A percentile compares a stretch with the other conserved stretches of the same genome.
These are phyloP conservation scores for Fraxinus dipetala DNA, from an alignment of 305 asterid genomes.

Conservation along the genomic window DNA sequence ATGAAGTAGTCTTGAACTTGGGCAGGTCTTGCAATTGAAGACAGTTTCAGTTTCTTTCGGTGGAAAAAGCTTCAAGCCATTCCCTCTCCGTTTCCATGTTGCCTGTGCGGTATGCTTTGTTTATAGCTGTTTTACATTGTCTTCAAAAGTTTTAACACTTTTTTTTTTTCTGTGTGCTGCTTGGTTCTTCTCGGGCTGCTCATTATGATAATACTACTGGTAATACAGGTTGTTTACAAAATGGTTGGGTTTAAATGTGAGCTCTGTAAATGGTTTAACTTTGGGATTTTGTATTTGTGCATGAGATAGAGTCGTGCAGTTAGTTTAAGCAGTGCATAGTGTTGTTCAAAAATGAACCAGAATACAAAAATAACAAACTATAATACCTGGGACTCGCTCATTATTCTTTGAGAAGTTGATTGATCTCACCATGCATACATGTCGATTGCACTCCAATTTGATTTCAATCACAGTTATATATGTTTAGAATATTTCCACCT, in stretches of 20 bases:
- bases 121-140: background rate
- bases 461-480: background rate
- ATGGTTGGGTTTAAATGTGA: background rate
- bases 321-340: background rate
- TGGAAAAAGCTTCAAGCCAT: constrained; percentile 50
- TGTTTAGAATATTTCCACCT: background rate
- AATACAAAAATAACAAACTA: background rate
- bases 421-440: background rate
- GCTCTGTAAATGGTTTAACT: background rate
- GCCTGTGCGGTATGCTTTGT: constrained; percentile 59
- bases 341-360: background rate
- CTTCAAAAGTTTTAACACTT: background rate
- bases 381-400: background rate
- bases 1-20: constrained; percentile 7
- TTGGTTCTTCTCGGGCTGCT: background rate
- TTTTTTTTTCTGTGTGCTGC: background rate
- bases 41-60: constrained; percentile 50
- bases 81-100: constrained; percentile 54
- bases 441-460: background rate
- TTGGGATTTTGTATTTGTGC: background rate
- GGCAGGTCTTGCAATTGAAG: constrained; percentile 52
- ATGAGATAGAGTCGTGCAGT: background rate
- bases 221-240: background rate
- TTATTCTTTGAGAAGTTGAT: background rate
- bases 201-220: background rate